Evolutionary conservation across 2,329 filamentous ascomycete species (phyloP), one percentile per base, ranked within the genome.

Genomic region (Ceratocystis albifundus): DNA sequence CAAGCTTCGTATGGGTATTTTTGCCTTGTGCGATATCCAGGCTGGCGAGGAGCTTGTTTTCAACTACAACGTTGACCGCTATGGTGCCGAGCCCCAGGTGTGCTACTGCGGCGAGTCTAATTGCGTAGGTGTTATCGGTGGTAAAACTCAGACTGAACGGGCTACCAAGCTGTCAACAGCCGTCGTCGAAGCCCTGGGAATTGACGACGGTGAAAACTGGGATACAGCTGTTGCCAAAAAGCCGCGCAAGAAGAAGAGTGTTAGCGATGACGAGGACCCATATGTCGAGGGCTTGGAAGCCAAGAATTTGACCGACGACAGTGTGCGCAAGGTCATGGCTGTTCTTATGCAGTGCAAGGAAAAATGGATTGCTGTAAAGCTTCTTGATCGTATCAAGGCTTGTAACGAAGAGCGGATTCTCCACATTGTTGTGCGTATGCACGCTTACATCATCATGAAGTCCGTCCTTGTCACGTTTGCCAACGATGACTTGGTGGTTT

Each of bases 21-120:
- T 99, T 79, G 90, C 92, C 71, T 84, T 89, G 77, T 89, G 92
- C 70, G 81, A 84, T 72, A 88, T 99, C 74, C 85, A 86, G 73
- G 86, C 89, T 20, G 94, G 94, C 66, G 94, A 99, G 75, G 94
- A 99, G 76, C 80, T 99, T 66, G 92, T 96, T 25, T 99, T 99
- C 80, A 96, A 99, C 79, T 99, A 99, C 83, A 99, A 99, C 72
- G 94, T 99, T 70, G 94, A 99, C 76, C 87, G 94, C 70, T 99
- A 99, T 74, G 94, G 94, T 69, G 92, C 94, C 55, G 91, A 99
- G 71, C 93, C 94, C 55, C 93, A 97, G 75, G 91, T 90, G 32
- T 99, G 94, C 77, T 97, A 97, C 76, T 99, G 94, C 75, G 92
- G 85, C 69, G 94, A 99, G 76, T 81, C 86, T 20, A 97, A 96